Conservation (phyloP, 768 basidiomycete species). For the Suillus sp. region DNA sequence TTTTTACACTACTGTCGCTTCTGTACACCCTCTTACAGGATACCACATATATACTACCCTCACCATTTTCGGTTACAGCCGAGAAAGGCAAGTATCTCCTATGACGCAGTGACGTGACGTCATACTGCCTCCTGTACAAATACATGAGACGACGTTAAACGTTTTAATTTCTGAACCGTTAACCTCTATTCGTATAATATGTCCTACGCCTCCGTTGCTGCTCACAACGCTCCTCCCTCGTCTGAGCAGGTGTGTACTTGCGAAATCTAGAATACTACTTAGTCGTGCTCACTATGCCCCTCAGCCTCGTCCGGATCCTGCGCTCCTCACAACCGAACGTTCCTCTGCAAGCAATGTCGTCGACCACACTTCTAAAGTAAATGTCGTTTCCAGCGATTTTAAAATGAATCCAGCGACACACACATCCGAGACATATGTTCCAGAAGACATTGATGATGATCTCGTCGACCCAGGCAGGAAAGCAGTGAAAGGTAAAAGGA, state of each 20-base stretch:
- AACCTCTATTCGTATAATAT: conserved; percentile 36
- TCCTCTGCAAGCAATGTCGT: conserved; percentile 39
- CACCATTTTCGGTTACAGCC: not conserved
- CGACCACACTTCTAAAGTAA: conserved; percentile 57
- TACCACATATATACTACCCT: conserved; percentile 12
- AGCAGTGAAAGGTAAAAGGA: conserved; percentile 23
- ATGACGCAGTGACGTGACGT: conserved; percentile 16
- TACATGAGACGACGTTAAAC: not conserved
- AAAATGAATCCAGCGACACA: conserved; percentile 47
- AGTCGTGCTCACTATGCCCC: conserved; percentile 13
- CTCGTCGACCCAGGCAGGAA: conserved; percentile 1
- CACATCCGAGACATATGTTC: conserved; percentile 23
- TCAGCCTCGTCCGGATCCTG: conserved; percentile 67
- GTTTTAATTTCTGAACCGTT: not conserved
- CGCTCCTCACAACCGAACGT: conserved; percentile 56
- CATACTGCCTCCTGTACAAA: conserved; percentile 12
- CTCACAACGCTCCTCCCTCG: conserved; percentile 54
- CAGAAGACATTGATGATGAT: conserved; percentile 25
- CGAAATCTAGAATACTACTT: conserved; percentile 1
- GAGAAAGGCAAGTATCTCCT: conserved; percentile 16
- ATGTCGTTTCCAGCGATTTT: conserved; percentile 53
- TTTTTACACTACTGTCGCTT: conserved; percentile 6
- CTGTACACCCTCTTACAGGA: conserved; percentile 12
- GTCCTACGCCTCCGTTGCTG: conserved; percentile 75
- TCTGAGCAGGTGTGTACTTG: conserved; percentile 44